A percentile compares a stretch with the other conserved stretches of the same genome.
phyloP scores from a whole-genome alignment of 192 early-diverging fungal genomes.

The Jimgerdemannia lactiflua region DNA sequence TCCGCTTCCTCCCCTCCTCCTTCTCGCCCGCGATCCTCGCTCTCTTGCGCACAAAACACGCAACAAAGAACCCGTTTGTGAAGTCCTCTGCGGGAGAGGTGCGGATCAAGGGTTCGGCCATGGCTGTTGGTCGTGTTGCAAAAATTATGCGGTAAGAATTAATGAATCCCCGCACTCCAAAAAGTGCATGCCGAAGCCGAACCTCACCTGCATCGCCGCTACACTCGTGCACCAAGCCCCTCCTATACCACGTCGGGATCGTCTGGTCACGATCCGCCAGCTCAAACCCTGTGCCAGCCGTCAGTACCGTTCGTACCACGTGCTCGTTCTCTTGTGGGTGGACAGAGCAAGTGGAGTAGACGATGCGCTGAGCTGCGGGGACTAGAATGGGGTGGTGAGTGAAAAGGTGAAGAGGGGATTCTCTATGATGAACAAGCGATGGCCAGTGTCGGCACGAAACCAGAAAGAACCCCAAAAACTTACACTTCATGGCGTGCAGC shows the following conservation, averaged over 20 bases:
- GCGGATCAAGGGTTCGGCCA: conserved; percentile 68
- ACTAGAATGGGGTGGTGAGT: conserved; percentile 30
- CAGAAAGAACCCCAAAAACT: conserved; percentile 15
- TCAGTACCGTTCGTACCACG: conserved; percentile 77
- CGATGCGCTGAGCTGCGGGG: conserved; percentile 77
- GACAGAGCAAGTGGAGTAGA: conserved; percentile 97
- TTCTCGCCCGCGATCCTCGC: neutral
- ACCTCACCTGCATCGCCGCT: conserved; percentile 33
- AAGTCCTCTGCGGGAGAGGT: conserved; percentile 76
- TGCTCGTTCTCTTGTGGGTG: conserved; percentile 92
- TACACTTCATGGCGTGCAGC: conserved; percentile 80
- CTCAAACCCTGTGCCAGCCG: conserved; percentile 49
- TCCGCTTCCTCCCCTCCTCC: neutral
- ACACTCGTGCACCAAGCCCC: conserved; percentile 63
- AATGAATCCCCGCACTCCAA: conserved; percentile 35
- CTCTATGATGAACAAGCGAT: neutral
- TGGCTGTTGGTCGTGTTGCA: conserved; percentile 14
- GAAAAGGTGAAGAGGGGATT: neutral
- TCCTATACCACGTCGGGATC: conserved; percentile 77
- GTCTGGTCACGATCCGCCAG: conserved; percentile 51
- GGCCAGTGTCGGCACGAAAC: neutral
- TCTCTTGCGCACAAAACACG: conserved; percentile 73
- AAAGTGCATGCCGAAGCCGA: neutral
- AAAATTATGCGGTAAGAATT: neutral
- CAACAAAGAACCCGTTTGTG: conserved; percentile 97